Conservation (phyloP, 2,329 filamentous ascomycete genomes). For the Pseudocercospora musae region DNA sequence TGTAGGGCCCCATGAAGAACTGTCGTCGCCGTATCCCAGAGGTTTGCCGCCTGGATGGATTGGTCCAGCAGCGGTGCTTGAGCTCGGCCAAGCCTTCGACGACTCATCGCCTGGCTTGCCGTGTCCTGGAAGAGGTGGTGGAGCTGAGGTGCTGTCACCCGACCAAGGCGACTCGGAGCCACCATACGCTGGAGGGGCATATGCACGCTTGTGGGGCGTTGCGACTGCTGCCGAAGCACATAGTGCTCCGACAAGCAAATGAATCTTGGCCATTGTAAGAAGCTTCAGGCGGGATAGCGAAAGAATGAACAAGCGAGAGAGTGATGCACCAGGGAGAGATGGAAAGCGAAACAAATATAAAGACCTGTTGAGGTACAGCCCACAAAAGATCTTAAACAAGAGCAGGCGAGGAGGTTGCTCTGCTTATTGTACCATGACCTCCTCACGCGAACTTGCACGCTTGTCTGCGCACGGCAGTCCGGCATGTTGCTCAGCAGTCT, state of each 20-base stretch:
- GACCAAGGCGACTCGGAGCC: neutral
- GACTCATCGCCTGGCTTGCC: neutral
- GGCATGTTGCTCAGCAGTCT: slow-evolving; percentile 2
- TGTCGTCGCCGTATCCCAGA: slow-evolving; percentile 1
- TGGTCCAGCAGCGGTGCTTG: neutral
- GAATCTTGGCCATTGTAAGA: slow-evolving; percentile 7
- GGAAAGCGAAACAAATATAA: slow-evolving; percentile 1
- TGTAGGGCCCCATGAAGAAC: neutral
- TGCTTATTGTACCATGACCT: slow-evolving; percentile 9
- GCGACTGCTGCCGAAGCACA: slow-evolving; percentile 7
- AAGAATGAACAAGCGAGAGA: slow-evolving; percentile 3
- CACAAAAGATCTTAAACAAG: neutral
- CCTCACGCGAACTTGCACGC: neutral
- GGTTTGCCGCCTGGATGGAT: neutral
- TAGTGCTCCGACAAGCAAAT: slow-evolving; percentile 12
- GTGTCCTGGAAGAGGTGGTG: neutral
- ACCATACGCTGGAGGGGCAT: slow-evolving; percentile 4
- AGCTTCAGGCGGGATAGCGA: neutral
- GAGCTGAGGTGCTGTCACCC: neutral
- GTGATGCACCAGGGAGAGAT: neutral
- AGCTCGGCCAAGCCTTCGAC: neutral
- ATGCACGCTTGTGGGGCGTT: slow-evolving; percentile 6
- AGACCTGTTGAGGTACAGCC: neutral
- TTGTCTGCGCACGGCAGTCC: slow-evolving; percentile 4
- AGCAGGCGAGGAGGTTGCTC: slow-evolving; percentile 1